A percentile compares a stretch with the other conserved stretches of the same genome.
phyloP scores from a whole-genome alignment of 208 protist genomes.

The Jaenimonas drosophilae region DNA sequence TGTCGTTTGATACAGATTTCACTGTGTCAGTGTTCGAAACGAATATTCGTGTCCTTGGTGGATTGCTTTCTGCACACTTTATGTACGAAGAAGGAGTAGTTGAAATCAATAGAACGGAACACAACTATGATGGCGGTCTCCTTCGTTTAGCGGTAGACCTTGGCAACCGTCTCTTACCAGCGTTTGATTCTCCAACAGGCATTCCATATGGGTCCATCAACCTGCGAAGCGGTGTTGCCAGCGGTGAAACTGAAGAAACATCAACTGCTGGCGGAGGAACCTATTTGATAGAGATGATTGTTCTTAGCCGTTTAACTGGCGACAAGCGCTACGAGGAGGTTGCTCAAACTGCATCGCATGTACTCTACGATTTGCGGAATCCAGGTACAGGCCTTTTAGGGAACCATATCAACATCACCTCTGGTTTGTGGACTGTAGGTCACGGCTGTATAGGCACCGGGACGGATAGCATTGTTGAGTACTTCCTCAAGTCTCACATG shows the following conservation, averaged over 20 bases:
- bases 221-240: slow-evolving; percentile 46
- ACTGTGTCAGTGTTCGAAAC: slow-evolving; percentile 87
- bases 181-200: slow-evolving; percentile 76
- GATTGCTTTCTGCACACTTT: slow-evolving; percentile 60
- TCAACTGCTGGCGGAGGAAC: slow-evolving; percentile 53
- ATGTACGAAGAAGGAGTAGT: slow-evolving; percentile 50
- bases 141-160: slow-evolving; percentile 48
- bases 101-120: slow-evolving; percentile 14
- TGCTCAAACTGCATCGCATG: slow-evolving; percentile 16
- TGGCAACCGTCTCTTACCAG: slow-evolving; percentile 30
- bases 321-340: slow-evolving; percentile 23
- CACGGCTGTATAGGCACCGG: slow-evolving; percentile 42
- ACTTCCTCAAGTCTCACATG: slow-evolving; percentile 72
- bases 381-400: slow-evolving; percentile 23
- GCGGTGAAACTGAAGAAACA: slow-evolving; percentile 30
- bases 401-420: slow-evolving; percentile 31
- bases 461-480: slow-evolving; percentile 83
- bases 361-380: slow-evolving; percentile 18
- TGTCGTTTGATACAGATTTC: slow-evolving; percentile 54
- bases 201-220: slow-evolving; percentile 86
- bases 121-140: slow-evolving; percentile 43
- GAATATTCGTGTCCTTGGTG: slow-evolving; percentile 81
- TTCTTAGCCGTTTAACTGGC: slow-evolving; percentile 26
- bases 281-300: slow-evolving; percentile 40
- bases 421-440: slow-evolving; percentile 9